Evolutionary conservation across 2,329 filamentous ascomycete species (phyloP), one percentile per base, ranked within the genome.

Genomic region (Fusarium protoensiforme): DNA sequence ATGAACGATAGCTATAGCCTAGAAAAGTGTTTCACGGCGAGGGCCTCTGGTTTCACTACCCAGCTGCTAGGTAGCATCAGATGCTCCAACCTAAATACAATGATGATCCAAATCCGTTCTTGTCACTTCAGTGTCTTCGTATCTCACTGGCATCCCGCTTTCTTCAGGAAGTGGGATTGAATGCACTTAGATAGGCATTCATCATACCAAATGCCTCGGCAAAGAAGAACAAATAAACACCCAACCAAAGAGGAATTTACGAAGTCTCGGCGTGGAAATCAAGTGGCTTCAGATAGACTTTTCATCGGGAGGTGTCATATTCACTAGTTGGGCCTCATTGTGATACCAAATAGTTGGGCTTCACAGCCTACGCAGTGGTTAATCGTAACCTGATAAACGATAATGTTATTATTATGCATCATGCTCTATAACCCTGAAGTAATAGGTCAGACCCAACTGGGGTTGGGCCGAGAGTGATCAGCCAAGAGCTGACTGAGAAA

Each of bases 41-140:
- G 62, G 61, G 58, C 38, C 58, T 74, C 68, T 73, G 68, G 74
- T 71, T 54, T 64, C 68, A 69, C 61, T 69, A 36, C 70, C 70
- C 63, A 64, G 58, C 46, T 68, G 43, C 59, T 54, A 64, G 58
- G 29, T 61, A 51, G 29, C 43, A 43, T 33, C 35, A 56, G 61
- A 46, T 20, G 51, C 43, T 61, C 27, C 60, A 59, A 60, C 61
- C 56, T 61, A 29, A 53, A 53, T 53, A 69, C 56, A 64, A 64
- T 63, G 39, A 57, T 61, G 65, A 67, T 69, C 58, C 57, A 56
- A 38, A 18, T 38, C 66, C 36, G 39, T 38, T 54, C 22, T 58
- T 35, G 59, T 64, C 18, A 14, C 24, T 18, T 31, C 46, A 31
- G 18, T 51, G 6, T n/a, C 16, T 31, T 27, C 14, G 22, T 46